Base-by-base conservation (phyloP, 139 green algal species). In the Coelastrella sp. region DNA sequence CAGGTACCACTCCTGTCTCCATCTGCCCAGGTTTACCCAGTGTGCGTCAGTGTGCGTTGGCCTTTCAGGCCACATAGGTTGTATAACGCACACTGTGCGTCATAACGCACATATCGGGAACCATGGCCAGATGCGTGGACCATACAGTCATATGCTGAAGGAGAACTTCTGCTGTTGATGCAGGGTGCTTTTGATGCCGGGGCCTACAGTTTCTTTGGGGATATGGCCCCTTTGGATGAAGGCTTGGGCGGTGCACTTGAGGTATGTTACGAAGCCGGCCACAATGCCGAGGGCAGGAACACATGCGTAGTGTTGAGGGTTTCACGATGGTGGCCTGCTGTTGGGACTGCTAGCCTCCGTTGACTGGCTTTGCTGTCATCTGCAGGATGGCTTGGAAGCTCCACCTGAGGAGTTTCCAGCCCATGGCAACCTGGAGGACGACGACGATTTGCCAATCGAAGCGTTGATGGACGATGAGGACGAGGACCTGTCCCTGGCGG, bases 121-220 rank as follows among this genome's bases (percentile, higher is more conserved):
- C 9, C 61, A 68, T 19, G 11, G 61, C 61, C 9, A 68, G 61
- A 68, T 68, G 61, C 61, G 63, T 15, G 58, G 78, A 83, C 58
- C 27, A 27, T 49, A 49, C 35, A 49, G 35, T 49, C 35, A 49
- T 49, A 49, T 49, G 35, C 35, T 49, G 3, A 49, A 49, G 35
- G 35, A 49, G 3, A 49, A 49, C 35, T 58, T 20, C 8, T 57
- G 7, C 7, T 63, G 4, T 49, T 63, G 6, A 20, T 65, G 80
- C 80, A 88, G 63, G 87, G 15, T 20, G 86, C 89, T 5, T 95
- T 96, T 73, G 91, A 94, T 84, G 94, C 94, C 6, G 79, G 74
- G 4, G 90, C 95, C 35, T 97, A 97, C 65, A 91, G 88, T 8
- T 97, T 97, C 84, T 97, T 98, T 72, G 96, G 95, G 22, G 91